phyloP scores from a whole-genome alignment of 192 early-diverging fungal species.

The Backusella circina region DNA sequence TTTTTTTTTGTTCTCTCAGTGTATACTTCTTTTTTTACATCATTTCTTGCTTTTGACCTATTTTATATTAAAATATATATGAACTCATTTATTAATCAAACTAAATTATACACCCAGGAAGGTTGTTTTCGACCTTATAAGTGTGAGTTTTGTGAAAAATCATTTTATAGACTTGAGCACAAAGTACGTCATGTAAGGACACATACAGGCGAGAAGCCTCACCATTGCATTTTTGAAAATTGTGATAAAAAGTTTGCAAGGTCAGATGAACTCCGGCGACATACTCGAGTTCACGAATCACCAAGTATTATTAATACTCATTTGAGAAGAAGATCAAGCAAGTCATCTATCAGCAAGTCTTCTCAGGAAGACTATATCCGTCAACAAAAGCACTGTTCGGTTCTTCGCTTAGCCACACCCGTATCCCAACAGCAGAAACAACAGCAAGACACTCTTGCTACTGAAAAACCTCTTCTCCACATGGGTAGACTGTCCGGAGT shows the following conservation, averaged over 20 bases:
- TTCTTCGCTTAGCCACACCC: constrained; percentile 22
- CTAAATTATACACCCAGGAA: neutral
- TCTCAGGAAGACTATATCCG: constrained; percentile 20
- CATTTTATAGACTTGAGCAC: constrained; percentile 80
- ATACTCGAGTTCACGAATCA: constrained; percentile 37
- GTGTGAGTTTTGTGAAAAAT: constrained; percentile 55
- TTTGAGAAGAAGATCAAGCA: constrained; percentile 10
- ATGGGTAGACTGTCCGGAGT: neutral
- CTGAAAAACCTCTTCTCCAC: neutral
- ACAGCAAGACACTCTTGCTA: too few relatives aligned
- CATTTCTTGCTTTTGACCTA: neutral
- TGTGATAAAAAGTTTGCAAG: constrained; percentile 81
- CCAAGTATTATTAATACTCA: constrained; percentile 29
- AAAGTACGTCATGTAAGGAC: constrained; percentile 79
- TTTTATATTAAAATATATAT: neutral
- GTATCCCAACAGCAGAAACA: neutral
- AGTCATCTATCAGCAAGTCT: constrained; percentile 11
- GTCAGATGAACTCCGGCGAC: constrained; percentile 63
- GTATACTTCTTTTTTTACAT: neutral
- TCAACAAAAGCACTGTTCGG: constrained; percentile 27
- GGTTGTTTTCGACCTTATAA: constrained; percentile 45
- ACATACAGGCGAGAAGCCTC: constrained; percentile 83
- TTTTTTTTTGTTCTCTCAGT: neutral
- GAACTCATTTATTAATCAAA: constrained; percentile 1
- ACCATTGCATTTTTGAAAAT: constrained; percentile 59